Conservation (phyloP, 768 basidiomycete genomes). For the Scleroderma citrinum region DNA sequence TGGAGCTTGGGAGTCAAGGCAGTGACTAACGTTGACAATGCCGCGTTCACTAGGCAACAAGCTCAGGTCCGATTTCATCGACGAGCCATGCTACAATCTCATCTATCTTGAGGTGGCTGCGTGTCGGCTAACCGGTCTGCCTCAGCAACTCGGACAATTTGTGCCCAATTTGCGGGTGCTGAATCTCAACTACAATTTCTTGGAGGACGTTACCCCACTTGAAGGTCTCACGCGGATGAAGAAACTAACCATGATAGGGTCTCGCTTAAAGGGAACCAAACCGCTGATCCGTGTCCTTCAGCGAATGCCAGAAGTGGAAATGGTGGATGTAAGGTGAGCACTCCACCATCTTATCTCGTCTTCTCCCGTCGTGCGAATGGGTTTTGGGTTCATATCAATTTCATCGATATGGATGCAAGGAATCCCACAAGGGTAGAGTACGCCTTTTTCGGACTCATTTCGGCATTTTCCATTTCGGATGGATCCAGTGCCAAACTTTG, state of each 20-base stretch:
- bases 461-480: constrained; percentile 8
- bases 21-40: background rate
- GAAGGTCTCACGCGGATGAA: constrained; percentile 69
- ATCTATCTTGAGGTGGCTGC: constrained; percentile 88
- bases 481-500: background rate
- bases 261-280: constrained; percentile 69
- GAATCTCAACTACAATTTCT: constrained; percentile 97
- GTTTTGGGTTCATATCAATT: background rate
- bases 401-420: background rate
- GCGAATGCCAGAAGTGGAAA: constrained; percentile 74
- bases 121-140: constrained; percentile 74
- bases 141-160: constrained; percentile 55
- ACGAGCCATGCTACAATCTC: constrained; percentile 80
- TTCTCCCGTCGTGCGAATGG: background rate
- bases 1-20: constrained; percentile 14
- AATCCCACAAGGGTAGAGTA: background rate
- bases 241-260: constrained; percentile 85
- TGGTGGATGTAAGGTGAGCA: constrained; percentile 84
- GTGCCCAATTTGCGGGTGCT: constrained; percentile 84
- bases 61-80: constrained; percentile 52
- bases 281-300: constrained; percentile 65
- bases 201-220: constrained; percentile 66
- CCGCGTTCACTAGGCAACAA: constrained; percentile 58
- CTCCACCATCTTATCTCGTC: constrained; percentile 2
- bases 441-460: background rate